A percentile compares a stretch with the other conserved stretches of the same genome.
phyloP scores from a whole-genome alignment of 371 early-diverging fungal genomes.

The Saksenaea oblongispora region DNA sequence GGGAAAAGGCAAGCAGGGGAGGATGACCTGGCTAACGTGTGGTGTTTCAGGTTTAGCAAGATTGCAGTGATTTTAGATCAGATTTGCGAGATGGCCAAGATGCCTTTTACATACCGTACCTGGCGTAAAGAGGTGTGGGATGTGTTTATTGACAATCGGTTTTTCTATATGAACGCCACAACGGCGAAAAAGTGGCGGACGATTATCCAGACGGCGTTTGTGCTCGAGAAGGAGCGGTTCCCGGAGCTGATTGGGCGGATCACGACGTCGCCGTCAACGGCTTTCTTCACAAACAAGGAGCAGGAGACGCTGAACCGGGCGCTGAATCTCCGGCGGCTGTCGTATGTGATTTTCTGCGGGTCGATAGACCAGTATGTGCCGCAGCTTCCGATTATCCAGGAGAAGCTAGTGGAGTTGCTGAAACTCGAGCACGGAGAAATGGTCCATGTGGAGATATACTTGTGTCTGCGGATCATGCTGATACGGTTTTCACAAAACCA shows the following conservation, averaged over 20 bases:
- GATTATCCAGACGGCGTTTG: constrained; percentile 67
- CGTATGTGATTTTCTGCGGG: constrained; percentile 81
- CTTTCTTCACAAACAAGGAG: constrained; percentile 83
- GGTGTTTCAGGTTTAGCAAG: constrained; percentile 26
- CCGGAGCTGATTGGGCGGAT: constrained; percentile 73
- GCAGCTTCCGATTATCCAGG: constrained; percentile 82
- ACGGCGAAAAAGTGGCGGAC: constrained; percentile 65
- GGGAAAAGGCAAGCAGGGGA: no score
- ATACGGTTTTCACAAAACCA: constrained; percentile 78
- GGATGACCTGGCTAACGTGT: no score
- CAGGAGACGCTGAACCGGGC: constrained; percentile 76
- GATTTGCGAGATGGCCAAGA: constrained; percentile 58
- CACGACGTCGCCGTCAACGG: constrained; percentile 68
- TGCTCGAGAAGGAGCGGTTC: constrained; percentile 75
- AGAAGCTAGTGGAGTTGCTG: constrained; percentile 86
- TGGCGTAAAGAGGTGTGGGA: constrained; percentile 88
- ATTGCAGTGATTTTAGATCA: constrained; percentile 45
- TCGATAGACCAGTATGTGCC: constrained; percentile 77
- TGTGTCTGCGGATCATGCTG: constrained; percentile 81
- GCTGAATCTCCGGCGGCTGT: constrained; percentile 70
- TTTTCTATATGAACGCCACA: constrained; percentile 64
- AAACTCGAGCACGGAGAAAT: constrained; percentile 67
- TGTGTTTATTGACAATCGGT: constrained; percentile 70
- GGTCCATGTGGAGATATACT: constrained; percentile 82
- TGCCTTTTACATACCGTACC: constrained; percentile 66